Evolutionary conservation across 257 asterid species (phyloP).

Genomic region (Rubia yunnanensis): DNA sequence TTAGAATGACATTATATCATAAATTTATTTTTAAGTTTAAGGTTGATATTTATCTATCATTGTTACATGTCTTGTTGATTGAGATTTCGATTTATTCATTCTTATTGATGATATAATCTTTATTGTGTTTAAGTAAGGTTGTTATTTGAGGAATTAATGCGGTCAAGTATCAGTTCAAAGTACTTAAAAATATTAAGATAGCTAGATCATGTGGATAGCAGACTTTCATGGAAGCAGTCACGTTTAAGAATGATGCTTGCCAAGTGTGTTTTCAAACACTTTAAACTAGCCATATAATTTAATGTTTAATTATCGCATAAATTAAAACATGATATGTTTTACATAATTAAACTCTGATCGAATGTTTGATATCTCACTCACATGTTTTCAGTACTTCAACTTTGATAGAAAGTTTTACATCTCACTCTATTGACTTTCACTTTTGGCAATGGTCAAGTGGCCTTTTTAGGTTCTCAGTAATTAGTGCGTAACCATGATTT

Average conservation of each 20-base stretch:
- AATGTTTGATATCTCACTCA: too few relatives aligned
- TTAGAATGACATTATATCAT: neutral
- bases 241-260: neutral
- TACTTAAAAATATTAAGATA: too few relatives aligned
- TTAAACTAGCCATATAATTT: neutral
- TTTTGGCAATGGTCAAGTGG: too few relatives aligned
- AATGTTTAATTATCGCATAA: neutral
- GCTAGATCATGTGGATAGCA: neutral
- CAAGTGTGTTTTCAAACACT: neutral
- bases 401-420: too few relatives aligned
- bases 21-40: neutral
- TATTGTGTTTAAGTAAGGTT: neutral
- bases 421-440: too few relatives aligned
- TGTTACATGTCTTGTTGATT: neutral
- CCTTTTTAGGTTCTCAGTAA: too few relatives aligned
- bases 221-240: neutral
- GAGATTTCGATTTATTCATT: slow-evolving; percentile 1
- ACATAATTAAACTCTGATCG: neutral
- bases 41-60: slow-evolving; percentile 1
- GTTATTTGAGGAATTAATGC: neutral
- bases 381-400: too few relatives aligned
- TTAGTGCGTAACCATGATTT: too few relatives aligned
- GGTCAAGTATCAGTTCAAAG: neutral
- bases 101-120: slow-evolving; percentile 8
- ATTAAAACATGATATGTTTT: neutral